These are phyloP conservation scores for Daldinia bambusicola DNA, from an alignment of 495 filamentous ascomycete species.

Conservation along the genomic window DNA sequence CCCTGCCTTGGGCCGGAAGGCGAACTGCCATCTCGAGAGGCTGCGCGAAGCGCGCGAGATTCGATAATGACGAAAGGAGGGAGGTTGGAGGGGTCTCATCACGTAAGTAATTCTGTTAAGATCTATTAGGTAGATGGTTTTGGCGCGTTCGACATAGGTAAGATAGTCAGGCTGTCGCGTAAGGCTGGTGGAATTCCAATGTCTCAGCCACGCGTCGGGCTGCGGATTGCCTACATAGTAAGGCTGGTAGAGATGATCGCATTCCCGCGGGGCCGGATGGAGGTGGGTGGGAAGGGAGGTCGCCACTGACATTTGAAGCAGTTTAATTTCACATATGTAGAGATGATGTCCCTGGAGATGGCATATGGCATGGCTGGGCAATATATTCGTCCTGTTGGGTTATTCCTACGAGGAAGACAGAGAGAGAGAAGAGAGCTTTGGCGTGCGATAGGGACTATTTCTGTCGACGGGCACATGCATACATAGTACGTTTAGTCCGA, in stretches of 20 bases:
- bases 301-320: constrained; percentile 37
- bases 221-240: constrained; percentile 17
- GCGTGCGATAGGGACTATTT: not conserved
- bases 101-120: not conserved
- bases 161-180: constrained; percentile 3
- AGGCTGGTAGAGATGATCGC: constrained; percentile 28
- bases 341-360: not conserved
- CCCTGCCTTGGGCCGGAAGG: constrained; percentile 33
- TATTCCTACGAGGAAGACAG: not conserved
- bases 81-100: constrained; percentile 39
- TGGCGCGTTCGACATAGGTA: constrained; percentile 1
- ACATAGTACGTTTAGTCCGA: not conserved
- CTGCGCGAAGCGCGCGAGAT: constrained; percentile 25
- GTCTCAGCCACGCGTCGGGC: constrained; percentile 43
- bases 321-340: constrained; percentile 30
- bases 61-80: constrained; percentile 42
- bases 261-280: constrained; percentile 30
- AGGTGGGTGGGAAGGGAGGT: constrained; percentile 23
- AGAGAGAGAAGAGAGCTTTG: not conserved
- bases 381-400: constrained; percentile 17
- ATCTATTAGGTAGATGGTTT: not conserved
- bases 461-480: not conserved
- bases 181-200: constrained; percentile 44
- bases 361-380: constrained; percentile 28
- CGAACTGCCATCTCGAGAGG: constrained; percentile 4